Conservation (phyloP, 1,284 basidiomycete species). For the Rhodotorula sp. region DNA sequence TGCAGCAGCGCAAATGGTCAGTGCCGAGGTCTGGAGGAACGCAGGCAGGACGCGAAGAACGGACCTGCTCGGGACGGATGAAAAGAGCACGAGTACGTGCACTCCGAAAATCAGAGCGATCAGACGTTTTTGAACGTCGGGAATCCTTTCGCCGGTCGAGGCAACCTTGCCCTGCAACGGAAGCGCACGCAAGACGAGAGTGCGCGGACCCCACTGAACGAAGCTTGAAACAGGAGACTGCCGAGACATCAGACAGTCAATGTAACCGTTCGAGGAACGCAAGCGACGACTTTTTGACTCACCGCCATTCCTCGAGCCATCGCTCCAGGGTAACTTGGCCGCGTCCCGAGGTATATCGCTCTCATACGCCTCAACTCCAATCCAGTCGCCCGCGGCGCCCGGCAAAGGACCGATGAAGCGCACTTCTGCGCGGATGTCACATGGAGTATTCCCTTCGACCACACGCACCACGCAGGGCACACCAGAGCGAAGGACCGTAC, state of each 20-base stretch:
- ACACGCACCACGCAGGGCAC: conserved; percentile 51
- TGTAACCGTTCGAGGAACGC: neutral
- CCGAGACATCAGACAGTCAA: conserved; percentile 54
- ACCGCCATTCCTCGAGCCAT: conserved; percentile 58
- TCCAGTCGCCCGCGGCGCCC: conserved; percentile 78
- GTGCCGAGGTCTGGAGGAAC: too few relatives aligned
- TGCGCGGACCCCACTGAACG: too few relatives aligned
- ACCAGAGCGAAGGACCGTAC: conserved; percentile 71
- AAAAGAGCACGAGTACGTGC: conserved; percentile 10
- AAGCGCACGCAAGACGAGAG: too few relatives aligned
- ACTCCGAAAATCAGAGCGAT: too few relatives aligned
- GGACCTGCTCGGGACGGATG: conserved; percentile 27
- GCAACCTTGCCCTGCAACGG: too few relatives aligned
- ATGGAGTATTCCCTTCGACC: conserved; percentile 64
- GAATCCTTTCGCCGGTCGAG: too few relatives aligned
- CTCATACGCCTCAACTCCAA: conserved; percentile 83
- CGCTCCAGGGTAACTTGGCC: conserved; percentile 69
- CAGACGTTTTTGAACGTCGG: too few relatives aligned
- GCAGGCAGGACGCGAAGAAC: neutral
- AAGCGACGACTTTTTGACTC: neutral
- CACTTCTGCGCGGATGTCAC: conserved; percentile 64
- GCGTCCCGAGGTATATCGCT: conserved; percentile 56
- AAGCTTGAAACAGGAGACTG: conserved; percentile 47
- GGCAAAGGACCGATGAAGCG: conserved; percentile 81
- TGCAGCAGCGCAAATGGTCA: too few relatives aligned